Evolutionary conservation across 495 filamentous ascomycete genomes (phyloP).

Genomic region (Amphirosellinia nigrospora): DNA sequence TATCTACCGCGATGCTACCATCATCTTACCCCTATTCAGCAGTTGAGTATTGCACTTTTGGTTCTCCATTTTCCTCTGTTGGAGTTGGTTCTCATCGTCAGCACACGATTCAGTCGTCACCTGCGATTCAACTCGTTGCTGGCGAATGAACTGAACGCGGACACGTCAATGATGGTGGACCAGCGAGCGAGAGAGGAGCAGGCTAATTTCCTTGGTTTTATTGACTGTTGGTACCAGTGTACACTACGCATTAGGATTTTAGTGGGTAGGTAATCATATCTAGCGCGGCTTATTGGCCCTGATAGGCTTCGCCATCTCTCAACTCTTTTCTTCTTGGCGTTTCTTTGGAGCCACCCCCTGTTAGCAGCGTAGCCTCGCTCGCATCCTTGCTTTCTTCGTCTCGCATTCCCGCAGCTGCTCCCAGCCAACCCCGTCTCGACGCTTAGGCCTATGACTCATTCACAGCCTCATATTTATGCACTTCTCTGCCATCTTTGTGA

Average conservation of each 20-base stretch:
- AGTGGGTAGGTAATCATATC: conserved; percentile 12
- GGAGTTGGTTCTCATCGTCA: not conserved
- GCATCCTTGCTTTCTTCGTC: conserved; percentile 21
- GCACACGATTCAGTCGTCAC: not conserved
- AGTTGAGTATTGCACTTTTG: conserved; percentile 13
- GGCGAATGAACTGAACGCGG: conserved; percentile 12
- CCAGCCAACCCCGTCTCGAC: conserved; percentile 12
- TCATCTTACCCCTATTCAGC: conserved; percentile 25
- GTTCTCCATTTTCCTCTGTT: conserved; percentile 6
- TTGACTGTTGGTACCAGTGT: conserved; percentile 37
- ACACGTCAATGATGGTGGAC: conserved; percentile 16
- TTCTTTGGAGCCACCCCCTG: conserved; percentile 25
- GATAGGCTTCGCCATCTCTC: conserved; percentile 6
- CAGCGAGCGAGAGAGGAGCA: not conserved
- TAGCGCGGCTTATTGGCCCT: conserved; percentile 19
- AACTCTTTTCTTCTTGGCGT: conserved; percentile 7
- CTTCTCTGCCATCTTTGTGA: conserved; percentile 17
- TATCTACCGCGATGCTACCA: conserved; percentile 35
- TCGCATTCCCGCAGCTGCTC: conserved; percentile 21
- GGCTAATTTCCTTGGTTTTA: conserved; percentile 32
- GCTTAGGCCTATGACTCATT: conserved; percentile 26
- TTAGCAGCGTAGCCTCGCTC: conserved; percentile 13
- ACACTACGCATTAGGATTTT: conserved; percentile 28
- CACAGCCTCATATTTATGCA: conserved; percentile 27
- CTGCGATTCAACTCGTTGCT: not conserved